Conservation (phyloP, 2,329 filamentous ascomycete species). For the Paradendryphiella salina region DNA sequence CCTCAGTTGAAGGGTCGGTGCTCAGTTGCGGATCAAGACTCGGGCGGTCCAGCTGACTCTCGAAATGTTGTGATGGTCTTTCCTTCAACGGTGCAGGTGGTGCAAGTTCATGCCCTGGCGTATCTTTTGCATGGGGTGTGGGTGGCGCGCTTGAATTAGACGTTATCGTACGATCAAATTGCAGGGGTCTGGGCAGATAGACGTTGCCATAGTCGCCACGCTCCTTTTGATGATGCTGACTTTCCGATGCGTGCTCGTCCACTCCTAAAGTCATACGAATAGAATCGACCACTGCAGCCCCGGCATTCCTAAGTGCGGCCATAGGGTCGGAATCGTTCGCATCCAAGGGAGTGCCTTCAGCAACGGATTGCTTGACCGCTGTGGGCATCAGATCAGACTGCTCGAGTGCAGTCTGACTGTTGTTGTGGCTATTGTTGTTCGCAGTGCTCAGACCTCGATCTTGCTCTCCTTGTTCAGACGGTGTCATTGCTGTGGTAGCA, state of each 20-base stretch:
- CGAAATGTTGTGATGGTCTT: slow-evolving; percentile 33
- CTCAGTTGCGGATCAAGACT: slow-evolving; percentile 47
- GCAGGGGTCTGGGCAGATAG: slow-evolving; percentile 44
- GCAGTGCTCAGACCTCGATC: slow-evolving; percentile 33
- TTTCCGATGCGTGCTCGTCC: slow-evolving; percentile 25
- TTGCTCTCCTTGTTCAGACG: slow-evolving; percentile 33
- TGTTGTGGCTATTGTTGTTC: slow-evolving; percentile 11
- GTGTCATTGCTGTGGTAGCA: slow-evolving; percentile 46
- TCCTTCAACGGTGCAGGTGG: slow-evolving; percentile 45
- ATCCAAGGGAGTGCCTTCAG: slow-evolving; percentile 22
- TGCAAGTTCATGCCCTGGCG: slow-evolving; percentile 34
- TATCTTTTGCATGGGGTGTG: slow-evolving; percentile 54
- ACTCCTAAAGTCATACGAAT: slow-evolving; percentile 48
- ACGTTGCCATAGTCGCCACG: slow-evolving; percentile 37
- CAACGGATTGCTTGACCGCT: slow-evolving; percentile 41
- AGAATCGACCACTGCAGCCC: slow-evolving; percentile 54
- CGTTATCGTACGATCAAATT: slow-evolving; percentile 45
- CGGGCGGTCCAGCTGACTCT: slow-evolving; percentile 26
- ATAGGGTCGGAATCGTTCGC: slow-evolving; percentile 41
- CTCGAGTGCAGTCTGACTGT: slow-evolving; percentile 23
- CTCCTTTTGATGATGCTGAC: slow-evolving; percentile 9
- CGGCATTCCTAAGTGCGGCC: slow-evolving; percentile 52
- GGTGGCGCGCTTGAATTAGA: slow-evolving; percentile 48
- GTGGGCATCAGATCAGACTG: slow-evolving; percentile 44
- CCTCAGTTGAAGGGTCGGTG: slow-evolving; percentile 57